Base-by-base conservation (phyloP, 2,329 filamentous ascomycete genomes). In the Didymella pomorum region DNA sequence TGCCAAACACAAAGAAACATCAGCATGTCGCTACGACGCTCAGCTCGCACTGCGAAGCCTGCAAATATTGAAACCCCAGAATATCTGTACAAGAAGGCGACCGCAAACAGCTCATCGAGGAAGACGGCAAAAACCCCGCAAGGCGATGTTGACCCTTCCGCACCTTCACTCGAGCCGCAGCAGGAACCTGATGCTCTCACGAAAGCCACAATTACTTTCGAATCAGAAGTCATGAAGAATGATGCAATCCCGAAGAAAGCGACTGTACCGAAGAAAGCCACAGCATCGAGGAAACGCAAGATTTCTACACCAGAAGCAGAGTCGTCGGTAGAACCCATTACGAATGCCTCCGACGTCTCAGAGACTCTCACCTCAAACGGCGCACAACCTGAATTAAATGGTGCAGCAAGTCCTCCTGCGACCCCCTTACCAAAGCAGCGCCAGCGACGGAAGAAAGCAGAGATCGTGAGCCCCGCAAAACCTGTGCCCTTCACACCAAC, bases 1-100 rank as follows among this genome's bases (percentile, higher is more conserved):
- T 57, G 25, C 25, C 60, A 41, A 49, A 52, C 23, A 49, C 50
- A 42, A 20, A 57, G 16, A 28, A 48, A 10, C 25, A 28, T 61
- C 61, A 72, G 21, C 47, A 86, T 86, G 84, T 80, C 83, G 37
- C 72, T 84, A 11, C 74, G 84, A 62, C 81, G 84, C 52, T 86
- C 84, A 44, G 74, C 81, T 41, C 80, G 84, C 43, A 76, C 83
- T 29, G 76, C 75, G 3, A 46, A 35, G 11, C 7, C n/a, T 16
- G n/a, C 18, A 21, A 25, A 11, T 0, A 12, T 7, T 10, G 11
- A 26, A 16, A 20, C 7, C 21, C 1, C 26, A 6, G 47, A 52
- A 14, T 18, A 41, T 4, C 9, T 51, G 31, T 39, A 51, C n/a
- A 4, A 46, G 20, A 33, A 39, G n/a, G 10, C n/a, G 2, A 16